phyloP scores from a whole-genome alignment of 1,284 basidiomycete genomes.

The Malassezia japonica region DNA sequence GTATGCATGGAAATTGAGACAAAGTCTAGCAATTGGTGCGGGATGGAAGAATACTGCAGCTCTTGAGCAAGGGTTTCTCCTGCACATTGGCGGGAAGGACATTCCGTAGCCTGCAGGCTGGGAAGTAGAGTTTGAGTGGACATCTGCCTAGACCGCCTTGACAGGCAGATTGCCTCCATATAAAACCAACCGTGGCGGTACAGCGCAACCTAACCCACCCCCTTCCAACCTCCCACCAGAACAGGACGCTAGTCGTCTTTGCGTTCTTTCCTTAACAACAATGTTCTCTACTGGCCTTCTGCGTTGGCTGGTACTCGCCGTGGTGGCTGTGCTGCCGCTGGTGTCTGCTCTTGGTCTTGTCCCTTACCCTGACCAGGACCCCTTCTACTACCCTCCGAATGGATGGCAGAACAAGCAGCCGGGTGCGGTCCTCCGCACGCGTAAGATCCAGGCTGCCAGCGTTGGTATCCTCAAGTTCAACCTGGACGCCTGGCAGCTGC shows the following conservation, averaged over 20 bases:
- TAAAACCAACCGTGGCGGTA: too few relatives aligned
- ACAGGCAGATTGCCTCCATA: too few relatives aligned
- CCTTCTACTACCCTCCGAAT: constrained; percentile 17
- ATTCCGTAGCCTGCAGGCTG: too few relatives aligned
- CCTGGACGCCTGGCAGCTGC: constrained; percentile 22
- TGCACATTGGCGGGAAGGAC: too few relatives aligned
- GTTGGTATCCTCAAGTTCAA: constrained; percentile 19
- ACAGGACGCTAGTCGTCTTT: constrained; percentile 3
- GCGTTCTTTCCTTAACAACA: neutral
- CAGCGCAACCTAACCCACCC: too few relatives aligned
- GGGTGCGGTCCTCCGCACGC: constrained; percentile 27
- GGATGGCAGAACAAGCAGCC: constrained; percentile 16
- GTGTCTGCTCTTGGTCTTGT: constrained; percentile 3
- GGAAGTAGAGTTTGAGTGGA: too few relatives aligned
- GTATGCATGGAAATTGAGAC: too few relatives aligned
- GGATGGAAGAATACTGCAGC: too few relatives aligned
- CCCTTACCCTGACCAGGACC: constrained; percentile 13
- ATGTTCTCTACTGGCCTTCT: constrained; percentile 12
- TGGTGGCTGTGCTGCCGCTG: constrained; percentile 9
- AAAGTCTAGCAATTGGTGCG: too few relatives aligned
- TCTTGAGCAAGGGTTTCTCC: too few relatives aligned
- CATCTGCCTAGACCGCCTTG: too few relatives aligned
- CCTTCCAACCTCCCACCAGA: neutral
- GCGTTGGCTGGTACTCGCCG: constrained; percentile 15
- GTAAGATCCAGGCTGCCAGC: constrained; percentile 26